These are phyloP conservation scores for Colletotrichum horii DNA, from an alignment of 2,329 filamentous ascomycete genomes.

Conservation along the genomic window DNA sequence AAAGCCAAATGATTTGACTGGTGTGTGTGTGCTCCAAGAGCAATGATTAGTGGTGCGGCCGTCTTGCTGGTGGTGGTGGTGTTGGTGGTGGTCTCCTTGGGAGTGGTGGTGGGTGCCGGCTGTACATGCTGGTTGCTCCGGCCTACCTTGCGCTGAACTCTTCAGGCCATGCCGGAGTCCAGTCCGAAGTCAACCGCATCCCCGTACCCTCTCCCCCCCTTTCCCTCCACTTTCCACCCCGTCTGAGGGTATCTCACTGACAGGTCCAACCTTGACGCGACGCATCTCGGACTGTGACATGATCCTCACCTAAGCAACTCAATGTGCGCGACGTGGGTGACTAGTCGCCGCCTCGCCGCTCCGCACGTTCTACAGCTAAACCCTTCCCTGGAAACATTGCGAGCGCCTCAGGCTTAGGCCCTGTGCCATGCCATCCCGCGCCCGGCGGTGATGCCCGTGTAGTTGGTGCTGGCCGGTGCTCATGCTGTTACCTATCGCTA, in stretches of 20 bases:
- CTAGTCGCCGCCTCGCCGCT: slow-evolving; percentile 10
- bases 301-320: slow-evolving; percentile 20
- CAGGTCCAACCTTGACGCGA: slow-evolving; percentile 14
- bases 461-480: neutral
- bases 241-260: slow-evolving; percentile 12
- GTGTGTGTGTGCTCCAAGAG: neutral
- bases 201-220: slow-evolving; percentile 20
- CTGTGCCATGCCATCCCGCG: slow-evolving; percentile 3
- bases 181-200: slow-evolving; percentile 28
- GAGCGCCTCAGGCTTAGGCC: slow-evolving; percentile 8
- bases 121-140: neutral
- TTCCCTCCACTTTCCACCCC: slow-evolving; percentile 23
- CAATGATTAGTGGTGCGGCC: neutral
- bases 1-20: neutral
- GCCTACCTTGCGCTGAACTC: neutral
- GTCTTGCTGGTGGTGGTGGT: neutral
- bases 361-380: slow-evolving; percentile 15
- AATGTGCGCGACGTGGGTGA: neutral
- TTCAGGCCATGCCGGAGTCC: slow-evolving; percentile 24
- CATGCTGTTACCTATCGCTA: neutral
- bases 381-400: slow-evolving; percentile 19
- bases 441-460: neutral
- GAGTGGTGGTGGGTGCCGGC: neutral
- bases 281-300: slow-evolving; percentile 13
- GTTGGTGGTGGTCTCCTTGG: neutral